phyloP scores from a whole-genome alignment of 2,329 filamentous ascomycete genomes.

The Penicillium freii region DNA sequence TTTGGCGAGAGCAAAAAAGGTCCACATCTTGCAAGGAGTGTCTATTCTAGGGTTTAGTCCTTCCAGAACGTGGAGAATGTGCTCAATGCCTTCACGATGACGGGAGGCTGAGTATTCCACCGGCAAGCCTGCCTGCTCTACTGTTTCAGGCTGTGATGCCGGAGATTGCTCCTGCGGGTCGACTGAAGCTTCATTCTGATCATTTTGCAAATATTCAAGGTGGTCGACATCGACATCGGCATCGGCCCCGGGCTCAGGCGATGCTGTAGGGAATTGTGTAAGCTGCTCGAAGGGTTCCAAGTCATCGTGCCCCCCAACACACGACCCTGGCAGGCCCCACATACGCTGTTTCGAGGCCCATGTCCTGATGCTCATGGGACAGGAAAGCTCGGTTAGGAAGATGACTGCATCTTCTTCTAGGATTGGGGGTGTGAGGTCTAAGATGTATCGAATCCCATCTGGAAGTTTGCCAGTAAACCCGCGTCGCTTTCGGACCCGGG shows the following conservation, averaged over 20 bases:
- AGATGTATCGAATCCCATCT: slow-evolving; percentile 54
- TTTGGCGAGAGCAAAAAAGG: slow-evolving; percentile 61
- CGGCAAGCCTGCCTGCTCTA: slow-evolving; percentile 17
- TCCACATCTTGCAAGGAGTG: slow-evolving; percentile 66
- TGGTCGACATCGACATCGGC: not conserved
- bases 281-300: slow-evolving; percentile 15
- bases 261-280: not conserved
- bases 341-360: slow-evolving; percentile 51
- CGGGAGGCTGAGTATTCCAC: slow-evolving; percentile 63
- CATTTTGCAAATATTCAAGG: not conserved
- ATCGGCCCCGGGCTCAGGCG: not conserved
- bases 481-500: slow-evolving; percentile 32
- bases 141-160: not conserved
- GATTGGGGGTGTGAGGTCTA: slow-evolving; percentile 62
- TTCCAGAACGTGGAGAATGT: slow-evolving; percentile 59
- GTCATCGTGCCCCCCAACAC: slow-evolving; percentile 53
- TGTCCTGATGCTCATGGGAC: slow-evolving; percentile 54
- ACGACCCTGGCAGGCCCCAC: slow-evolving; percentile 39
- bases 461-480: slow-evolving; percentile 28
- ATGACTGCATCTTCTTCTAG: slow-evolving; percentile 64
- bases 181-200: not conserved
- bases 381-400: slow-evolving; percentile 58
- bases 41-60: slow-evolving; percentile 57
- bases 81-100: slow-evolving; percentile 63
- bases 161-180: not conserved